phyloP scores from a whole-genome alignment of 495 filamentous ascomycete species.

The Bacidia rubella region DNA sequence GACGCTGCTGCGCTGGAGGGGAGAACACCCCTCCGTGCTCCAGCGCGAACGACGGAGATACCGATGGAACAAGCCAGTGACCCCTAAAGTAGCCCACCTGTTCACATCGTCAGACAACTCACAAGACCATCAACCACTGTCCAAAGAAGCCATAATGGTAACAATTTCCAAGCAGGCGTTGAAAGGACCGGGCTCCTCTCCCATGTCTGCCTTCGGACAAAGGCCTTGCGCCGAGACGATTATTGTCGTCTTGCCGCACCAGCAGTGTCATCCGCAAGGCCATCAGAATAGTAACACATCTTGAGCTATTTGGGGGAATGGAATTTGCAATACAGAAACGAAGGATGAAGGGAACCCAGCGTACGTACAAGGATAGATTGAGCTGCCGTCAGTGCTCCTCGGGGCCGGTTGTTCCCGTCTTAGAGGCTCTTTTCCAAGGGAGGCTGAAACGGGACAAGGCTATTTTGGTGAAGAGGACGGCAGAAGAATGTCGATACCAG shows the following conservation, averaged over 20 bases:
- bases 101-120: neutral
- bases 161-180: no score
- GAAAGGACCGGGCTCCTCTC: no score
- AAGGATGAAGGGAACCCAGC: neutral
- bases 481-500: neutral
- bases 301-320: neutral
- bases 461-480: neutral
- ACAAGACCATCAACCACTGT: neutral
- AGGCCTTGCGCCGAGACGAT: no score
- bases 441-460: neutral
- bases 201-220: no score
- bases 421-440: neutral
- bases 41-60: neutral
- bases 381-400: neutral
- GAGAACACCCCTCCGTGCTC: slow-evolving; percentile 14
- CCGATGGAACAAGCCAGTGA: neutral
- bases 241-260: no score
- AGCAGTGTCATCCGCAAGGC: no score
- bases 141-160: neutral
- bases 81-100: neutral
- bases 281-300: no score
- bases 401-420: neutral
- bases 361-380: neutral
- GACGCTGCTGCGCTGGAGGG: slow-evolving; percentile 14
- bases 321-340: neutral